Percentiles rank a stretch among this genome's conserved stretches.
phyloP scores from a whole-genome alignment of 306 rosid species.

The Castanea mollissima region DNA sequence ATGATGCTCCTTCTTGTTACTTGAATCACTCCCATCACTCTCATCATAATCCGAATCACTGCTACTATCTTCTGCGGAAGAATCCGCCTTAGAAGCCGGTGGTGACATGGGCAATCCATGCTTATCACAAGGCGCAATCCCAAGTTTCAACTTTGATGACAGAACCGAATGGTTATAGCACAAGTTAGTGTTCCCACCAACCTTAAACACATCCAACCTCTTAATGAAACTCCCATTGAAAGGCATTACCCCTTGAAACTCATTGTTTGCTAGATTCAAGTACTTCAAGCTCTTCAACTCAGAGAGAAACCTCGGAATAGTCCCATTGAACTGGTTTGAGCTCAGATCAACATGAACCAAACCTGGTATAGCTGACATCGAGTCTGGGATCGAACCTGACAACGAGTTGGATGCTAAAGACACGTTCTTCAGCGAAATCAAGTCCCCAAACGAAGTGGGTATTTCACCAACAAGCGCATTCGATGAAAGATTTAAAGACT shows the following conservation, averaged over 20 bases:
- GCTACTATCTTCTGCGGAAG: slow-evolving; percentile 49
- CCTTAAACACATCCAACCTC: slow-evolving; percentile 50
- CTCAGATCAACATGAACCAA: slow-evolving; percentile 85
- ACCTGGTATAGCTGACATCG: slow-evolving; percentile 63
- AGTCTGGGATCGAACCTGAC: slow-evolving; percentile 74
- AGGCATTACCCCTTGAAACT: slow-evolving; percentile 72
- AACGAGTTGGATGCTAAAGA: slow-evolving; percentile 73
- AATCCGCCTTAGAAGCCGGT: slow-evolving; percentile 58
- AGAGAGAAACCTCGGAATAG: slow-evolving; percentile 74
- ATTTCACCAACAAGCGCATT: slow-evolving; percentile 61
- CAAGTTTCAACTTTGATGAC: slow-evolving; percentile 87
- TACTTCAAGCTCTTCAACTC: slow-evolving; percentile 64
- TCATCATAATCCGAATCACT: slow-evolving; percentile 59
- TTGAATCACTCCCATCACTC: slow-evolving; percentile 29
- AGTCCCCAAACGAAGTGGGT: slow-evolving; percentile 71
- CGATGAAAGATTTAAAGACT: slow-evolving; percentile 58
- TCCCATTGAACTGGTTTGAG: slow-evolving; percentile 80
- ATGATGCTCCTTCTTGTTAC: slow-evolving; percentile 44
- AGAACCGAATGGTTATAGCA: slow-evolving; percentile 72
- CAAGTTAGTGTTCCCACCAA: slow-evolving; percentile 63
- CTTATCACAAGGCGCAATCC: slow-evolving; percentile 82
- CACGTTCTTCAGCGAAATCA: slow-evolving; percentile 52
- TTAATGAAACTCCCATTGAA: slow-evolving; percentile 60
- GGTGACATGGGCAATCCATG: slow-evolving; percentile 83
- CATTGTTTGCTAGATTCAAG: slow-evolving; percentile 79